Percentiles rank a stretch among this genome's conserved stretches.
phyloP scores from a whole-genome alignment of 352 stramenopile species.

The Phytophthora pluvialis region DNA sequence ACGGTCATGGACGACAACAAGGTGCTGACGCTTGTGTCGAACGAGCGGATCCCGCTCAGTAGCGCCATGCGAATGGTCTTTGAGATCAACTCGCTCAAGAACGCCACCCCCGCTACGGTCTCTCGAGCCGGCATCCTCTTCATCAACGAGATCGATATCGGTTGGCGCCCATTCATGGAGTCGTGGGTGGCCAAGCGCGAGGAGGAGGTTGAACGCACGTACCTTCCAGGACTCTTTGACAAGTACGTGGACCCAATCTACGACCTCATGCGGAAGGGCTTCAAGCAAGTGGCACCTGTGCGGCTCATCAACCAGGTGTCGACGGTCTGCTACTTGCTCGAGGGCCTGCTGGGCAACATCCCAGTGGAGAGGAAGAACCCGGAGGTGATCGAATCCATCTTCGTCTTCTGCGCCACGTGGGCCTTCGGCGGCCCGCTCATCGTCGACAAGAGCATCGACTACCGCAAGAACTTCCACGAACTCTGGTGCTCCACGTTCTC shows the following conservation, averaged over 20 bases:
- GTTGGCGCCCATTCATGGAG: conserved; percentile 97
- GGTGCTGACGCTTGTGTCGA: conserved; percentile 93
- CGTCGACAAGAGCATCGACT: conserved; percentile 91
- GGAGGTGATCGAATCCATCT: conserved; percentile 95
- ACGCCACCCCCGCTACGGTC: conserved; percentile 86
- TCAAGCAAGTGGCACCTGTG: conserved; percentile 95
- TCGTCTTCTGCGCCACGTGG: conserved; percentile 97
- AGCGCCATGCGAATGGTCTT: conserved; percentile 92
- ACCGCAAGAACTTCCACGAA: conserved; percentile 91
- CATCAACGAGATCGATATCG: conserved; percentile 92
- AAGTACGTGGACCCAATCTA: conserved; percentile 96
- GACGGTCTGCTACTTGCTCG: conserved; percentile 96
- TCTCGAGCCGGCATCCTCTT: conserved; percentile 89
- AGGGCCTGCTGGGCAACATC: conserved; percentile 90
- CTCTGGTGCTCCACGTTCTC: conserved; percentile 84
- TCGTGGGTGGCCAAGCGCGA: conserved; percentile 94
- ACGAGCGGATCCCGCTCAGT: conserved; percentile 87
- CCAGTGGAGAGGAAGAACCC: conserved; percentile 91
- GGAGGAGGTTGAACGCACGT: conserved; percentile 92
- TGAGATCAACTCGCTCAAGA: conserved; percentile 91
- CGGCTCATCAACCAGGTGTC: conserved; percentile 96
- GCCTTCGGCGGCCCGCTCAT: conserved; percentile 96
- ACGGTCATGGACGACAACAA: conserved; percentile 98
- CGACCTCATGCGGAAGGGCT: conserved; percentile 94
- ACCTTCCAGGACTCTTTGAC: conserved; percentile 94